Conservation (phyloP, 2,329 filamentous ascomycete species). For the Pestalotiopsis sp. region DNA sequence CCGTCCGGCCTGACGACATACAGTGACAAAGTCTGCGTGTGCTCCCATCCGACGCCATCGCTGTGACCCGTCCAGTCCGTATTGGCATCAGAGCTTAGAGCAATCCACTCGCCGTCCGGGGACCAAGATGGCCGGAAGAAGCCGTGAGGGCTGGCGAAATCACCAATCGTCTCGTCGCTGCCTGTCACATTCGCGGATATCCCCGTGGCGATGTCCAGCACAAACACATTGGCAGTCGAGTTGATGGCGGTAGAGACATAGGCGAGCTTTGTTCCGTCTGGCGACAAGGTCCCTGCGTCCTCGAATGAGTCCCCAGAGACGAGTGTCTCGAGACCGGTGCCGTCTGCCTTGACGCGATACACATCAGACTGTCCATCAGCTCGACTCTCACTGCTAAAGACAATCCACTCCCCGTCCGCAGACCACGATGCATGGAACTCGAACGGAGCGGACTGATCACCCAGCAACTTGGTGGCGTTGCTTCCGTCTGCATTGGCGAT, state of each 20-base stretch:
- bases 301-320: constrained; percentile 37
- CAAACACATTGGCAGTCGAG: constrained; percentile 41
- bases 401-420: constrained; percentile 39
- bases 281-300: constrained; percentile 38
- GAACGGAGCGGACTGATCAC: constrained; percentile 27
- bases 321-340: constrained; percentile 35
- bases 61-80: constrained; percentile 44
- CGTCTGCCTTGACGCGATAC: constrained; percentile 38
- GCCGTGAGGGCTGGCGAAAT: constrained; percentile 30
- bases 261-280: constrained; percentile 37
- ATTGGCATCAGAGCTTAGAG: constrained; percentile 43
- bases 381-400: constrained; percentile 40
- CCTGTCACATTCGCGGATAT: constrained; percentile 37
- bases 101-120: constrained; percentile 42
- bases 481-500: constrained; percentile 41
- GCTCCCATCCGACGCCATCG: constrained; percentile 41
- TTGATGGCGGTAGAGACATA: constrained; percentile 41
- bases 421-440: constrained; percentile 44
- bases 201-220: constrained; percentile 38
- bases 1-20: constrained; percentile 41
- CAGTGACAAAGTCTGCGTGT: constrained; percentile 42
- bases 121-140: constrained; percentile 43
- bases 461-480: constrained; percentile 35
- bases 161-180: constrained; percentile 22
- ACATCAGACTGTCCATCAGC: constrained; percentile 43